Conservation (phyloP, 1,284 basidiomycete species). For the Cryptococcus sp. region DNA sequence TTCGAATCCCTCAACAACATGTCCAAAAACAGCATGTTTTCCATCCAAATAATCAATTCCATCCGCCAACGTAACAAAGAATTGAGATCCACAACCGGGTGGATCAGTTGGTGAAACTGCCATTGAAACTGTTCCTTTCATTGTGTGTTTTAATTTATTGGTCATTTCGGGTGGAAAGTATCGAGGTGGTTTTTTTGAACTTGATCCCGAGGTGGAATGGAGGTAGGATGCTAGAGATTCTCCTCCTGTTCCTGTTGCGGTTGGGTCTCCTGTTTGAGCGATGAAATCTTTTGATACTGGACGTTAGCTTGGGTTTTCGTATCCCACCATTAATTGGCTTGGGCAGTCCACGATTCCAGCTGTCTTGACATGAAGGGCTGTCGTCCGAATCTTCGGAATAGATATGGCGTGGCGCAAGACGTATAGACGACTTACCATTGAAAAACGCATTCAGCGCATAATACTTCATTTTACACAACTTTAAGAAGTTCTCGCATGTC, state of each 20-base stretch:
- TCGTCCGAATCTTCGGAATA: too few relatives aligned
- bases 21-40: constrained; percentile 92
- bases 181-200: constrained; percentile 53
- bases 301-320: constrained; percentile 4
- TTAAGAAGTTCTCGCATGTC: constrained; percentile 92
- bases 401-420: too few relatives aligned
- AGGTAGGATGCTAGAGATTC: constrained; percentile 72
- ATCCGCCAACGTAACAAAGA: constrained; percentile 89
- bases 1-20: constrained; percentile 89
- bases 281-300: constrained; percentile 93
- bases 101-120: constrained; percentile 69
- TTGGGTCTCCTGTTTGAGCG: constrained; percentile 90
- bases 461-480: constrained; percentile 93
- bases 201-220: constrained; percentile 54
- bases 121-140: constrained; percentile 92
- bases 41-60: constrained; percentile 92
- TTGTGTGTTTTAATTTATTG: constrained; percentile 70
- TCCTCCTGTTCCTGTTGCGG: constrained; percentile 90
- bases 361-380: too few relatives aligned
- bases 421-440: constrained; percentile 67
- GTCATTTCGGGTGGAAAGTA: constrained; percentile 85
- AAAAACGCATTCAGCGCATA: constrained; percentile 96
- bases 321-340: neutral
- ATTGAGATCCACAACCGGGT: constrained; percentile 88
- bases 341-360: too few relatives aligned